Percentiles rank a stretch among this genome's conserved stretches.
Evolutionary conservation across 495 filamentous ascomycete species (phyloP).

Genomic region (Penicillium manginii): DNA sequence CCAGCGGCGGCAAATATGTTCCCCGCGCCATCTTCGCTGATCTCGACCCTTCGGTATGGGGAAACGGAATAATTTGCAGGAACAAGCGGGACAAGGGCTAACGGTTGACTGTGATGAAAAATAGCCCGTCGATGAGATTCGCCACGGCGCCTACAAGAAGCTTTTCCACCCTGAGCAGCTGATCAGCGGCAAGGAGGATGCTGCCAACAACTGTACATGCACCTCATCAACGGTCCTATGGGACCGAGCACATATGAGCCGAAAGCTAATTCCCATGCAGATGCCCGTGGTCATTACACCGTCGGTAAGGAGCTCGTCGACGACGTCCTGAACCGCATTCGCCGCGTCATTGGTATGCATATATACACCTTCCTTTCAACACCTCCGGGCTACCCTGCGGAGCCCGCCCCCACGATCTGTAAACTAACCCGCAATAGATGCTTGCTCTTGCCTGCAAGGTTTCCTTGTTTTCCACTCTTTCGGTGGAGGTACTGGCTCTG

Average conservation of each 20-base stretch:
- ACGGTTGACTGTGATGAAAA: neutral
- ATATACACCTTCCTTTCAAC: neutral
- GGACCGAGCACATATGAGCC: neutral
- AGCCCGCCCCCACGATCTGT: neutral
- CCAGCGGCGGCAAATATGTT: conserved; percentile 84
- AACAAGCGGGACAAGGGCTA: neutral
- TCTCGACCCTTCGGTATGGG: conserved; percentile 60
- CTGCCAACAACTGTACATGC: conserved; percentile 79
- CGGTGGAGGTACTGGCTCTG: conserved; percentile 89
- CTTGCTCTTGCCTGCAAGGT: conserved; percentile 87
- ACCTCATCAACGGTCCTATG: neutral
- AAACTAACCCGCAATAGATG: conserved; percentile 59
- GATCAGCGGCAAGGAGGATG: conserved; percentile 92
- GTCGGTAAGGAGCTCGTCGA: conserved; percentile 91
- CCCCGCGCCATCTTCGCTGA: conserved; percentile 68
- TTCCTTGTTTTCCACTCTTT: conserved; percentile 96
- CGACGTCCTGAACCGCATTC: conserved; percentile 80
- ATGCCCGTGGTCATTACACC: conserved; percentile 92
- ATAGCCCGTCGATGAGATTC: conserved; percentile 86
- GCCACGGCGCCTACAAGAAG: conserved; percentile 78
- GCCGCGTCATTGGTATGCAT: conserved; percentile 73
- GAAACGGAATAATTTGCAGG: conserved; percentile 16
- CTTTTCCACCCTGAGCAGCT: conserved; percentile 89
- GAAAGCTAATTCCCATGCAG: conserved; percentile 43
- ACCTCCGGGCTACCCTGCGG: neutral